These are phyloP conservation scores for Solioccasus polychromus DNA, from an alignment of 768 basidiomycete species.

Conservation along the genomic window DNA sequence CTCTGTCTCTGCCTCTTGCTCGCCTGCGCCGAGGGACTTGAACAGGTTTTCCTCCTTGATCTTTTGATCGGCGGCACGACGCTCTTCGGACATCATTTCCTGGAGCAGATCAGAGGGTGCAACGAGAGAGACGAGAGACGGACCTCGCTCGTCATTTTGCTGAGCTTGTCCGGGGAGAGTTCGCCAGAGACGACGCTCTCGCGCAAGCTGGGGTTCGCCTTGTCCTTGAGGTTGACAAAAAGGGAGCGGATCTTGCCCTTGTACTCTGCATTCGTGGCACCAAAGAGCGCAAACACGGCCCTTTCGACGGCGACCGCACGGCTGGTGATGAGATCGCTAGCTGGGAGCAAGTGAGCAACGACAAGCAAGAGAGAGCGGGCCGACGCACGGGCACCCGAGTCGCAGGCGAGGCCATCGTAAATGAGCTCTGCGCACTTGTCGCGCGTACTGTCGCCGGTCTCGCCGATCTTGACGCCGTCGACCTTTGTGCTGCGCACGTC, in stretches of 20 bases:
- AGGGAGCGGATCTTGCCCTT: conserved; percentile 81
- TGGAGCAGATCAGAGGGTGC: conserved; percentile 32
- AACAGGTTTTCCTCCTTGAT: conserved; percentile 86
- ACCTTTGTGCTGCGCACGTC: conserved; percentile 55
- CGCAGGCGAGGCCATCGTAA: conserved; percentile 86
- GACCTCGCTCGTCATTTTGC: conserved; percentile 82
- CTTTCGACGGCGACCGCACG: conserved; percentile 73
- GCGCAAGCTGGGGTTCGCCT: conserved; percentile 83
- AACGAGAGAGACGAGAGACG: not conserved
- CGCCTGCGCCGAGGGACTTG: conserved; percentile 85
- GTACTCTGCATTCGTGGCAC: conserved; percentile 49
- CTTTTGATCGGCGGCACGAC: conserved; percentile 78
- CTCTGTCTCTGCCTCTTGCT: conserved; percentile 92
- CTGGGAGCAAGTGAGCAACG: conserved; percentile 35
- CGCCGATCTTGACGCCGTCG: conserved; percentile 62
- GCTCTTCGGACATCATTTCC: conserved; percentile 97
- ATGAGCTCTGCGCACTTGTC: conserved; percentile 88
- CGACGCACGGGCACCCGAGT: conserved; percentile 84
- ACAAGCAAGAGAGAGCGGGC: not conserved
- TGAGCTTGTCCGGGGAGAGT: conserved; percentile 64
- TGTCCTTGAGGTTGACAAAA: conserved; percentile 94
- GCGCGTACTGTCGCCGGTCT: conserved; percentile 68
- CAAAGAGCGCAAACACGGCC: conserved; percentile 49
- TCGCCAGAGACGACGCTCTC: conserved; percentile 85
- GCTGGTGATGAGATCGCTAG: conserved; percentile 61